A percentile compares a stretch with the other conserved stretches of the same genome.
phyloP scores from a whole-genome alignment of 257 asterid genomes.

The Solanum habrochaites region DNA sequence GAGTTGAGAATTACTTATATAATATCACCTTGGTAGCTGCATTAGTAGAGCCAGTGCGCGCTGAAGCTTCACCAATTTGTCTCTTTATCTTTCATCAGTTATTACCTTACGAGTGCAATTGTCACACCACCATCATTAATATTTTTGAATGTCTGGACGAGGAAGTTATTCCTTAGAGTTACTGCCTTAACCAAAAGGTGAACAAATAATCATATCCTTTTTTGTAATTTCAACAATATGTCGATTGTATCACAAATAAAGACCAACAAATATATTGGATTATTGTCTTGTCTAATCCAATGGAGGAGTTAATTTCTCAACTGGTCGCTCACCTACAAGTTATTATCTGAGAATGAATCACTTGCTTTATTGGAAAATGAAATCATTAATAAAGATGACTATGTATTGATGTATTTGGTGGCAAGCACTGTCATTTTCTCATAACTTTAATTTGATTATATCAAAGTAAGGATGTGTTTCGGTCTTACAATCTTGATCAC shows the following conservation, averaged over 20 bases:
- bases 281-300: not conserved
- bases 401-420: too few species aligned
- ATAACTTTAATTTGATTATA: too few species aligned
- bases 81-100: not conserved
- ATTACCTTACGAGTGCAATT: conserved; percentile 15
- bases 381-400: not conserved
- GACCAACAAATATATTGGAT: not conserved
- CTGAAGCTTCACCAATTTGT: not conserved
- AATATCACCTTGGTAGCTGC: not conserved
- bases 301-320: not conserved
- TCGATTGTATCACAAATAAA: conserved; percentile 30
- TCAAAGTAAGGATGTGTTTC: too few species aligned
- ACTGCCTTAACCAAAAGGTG: conserved; percentile 24
- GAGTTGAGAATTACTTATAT: not conserved
- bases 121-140: conserved; percentile 53
- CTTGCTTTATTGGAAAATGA: not conserved
- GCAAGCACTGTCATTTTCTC: too few species aligned
- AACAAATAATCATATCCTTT: conserved; percentile 24
- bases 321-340: not conserved
- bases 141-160: conserved; percentile 27
- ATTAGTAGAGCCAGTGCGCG: not conserved
- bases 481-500: too few species aligned
- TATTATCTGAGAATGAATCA: not conserved
- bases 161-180: conserved; percentile 22
- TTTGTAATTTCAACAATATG: conserved; percentile 44